Percentiles rank a stretch among this genome's conserved stretches.
These are phyloP conservation scores for Dictyophora rubrovolvata DNA, from an alignment of 768 basidiomycete genomes.

Conservation along the genomic window DNA sequence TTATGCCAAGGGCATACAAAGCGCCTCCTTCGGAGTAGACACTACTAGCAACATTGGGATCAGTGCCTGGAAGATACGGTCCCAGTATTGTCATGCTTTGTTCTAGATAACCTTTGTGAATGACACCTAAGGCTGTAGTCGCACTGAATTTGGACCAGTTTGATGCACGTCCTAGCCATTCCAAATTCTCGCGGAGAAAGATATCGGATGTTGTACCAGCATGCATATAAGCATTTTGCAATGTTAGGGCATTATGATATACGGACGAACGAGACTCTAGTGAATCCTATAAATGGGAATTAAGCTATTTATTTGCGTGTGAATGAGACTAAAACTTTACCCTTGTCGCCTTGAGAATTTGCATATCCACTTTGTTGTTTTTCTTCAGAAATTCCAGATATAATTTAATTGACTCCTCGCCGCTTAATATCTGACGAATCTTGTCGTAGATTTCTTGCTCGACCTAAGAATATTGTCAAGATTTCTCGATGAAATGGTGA, in stretches of 20 bases:
- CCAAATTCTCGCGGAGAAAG: slow-evolving; percentile 91
- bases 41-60: slow-evolving; percentile 54
- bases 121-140: slow-evolving; percentile 92
- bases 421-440: slow-evolving; percentile 73
- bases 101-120: slow-evolving; percentile 93
- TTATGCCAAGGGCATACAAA: slow-evolving; percentile 89
- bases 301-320: not conserved
- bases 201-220: slow-evolving; percentile 94
- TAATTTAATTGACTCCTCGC: slow-evolving; percentile 84
- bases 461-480: slow-evolving; percentile 28
- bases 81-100: slow-evolving; percentile 87
- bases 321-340: slow-evolving; percentile 26
- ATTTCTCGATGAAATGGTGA: not conserved
- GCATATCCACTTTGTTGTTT: slow-evolving; percentile 86
- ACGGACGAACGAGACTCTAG: slow-evolving; percentile 92
- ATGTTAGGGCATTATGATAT: slow-evolving; percentile 91
- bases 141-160: slow-evolving; percentile 99
- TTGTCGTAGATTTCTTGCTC: slow-evolving; percentile 60
- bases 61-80: slow-evolving; percentile 81
- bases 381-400: slow-evolving; percentile 93
- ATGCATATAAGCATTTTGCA: slow-evolving; percentile 97
- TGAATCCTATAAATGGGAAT: slow-evolving; percentile 48
- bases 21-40: slow-evolving; percentile 93
- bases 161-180: slow-evolving; percentile 89
- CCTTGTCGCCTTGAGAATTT: slow-evolving; percentile 89